Conservation (phyloP, 1,284 basidiomycete genomes). For the Cutaneotrichosporon mucoides region DNA sequence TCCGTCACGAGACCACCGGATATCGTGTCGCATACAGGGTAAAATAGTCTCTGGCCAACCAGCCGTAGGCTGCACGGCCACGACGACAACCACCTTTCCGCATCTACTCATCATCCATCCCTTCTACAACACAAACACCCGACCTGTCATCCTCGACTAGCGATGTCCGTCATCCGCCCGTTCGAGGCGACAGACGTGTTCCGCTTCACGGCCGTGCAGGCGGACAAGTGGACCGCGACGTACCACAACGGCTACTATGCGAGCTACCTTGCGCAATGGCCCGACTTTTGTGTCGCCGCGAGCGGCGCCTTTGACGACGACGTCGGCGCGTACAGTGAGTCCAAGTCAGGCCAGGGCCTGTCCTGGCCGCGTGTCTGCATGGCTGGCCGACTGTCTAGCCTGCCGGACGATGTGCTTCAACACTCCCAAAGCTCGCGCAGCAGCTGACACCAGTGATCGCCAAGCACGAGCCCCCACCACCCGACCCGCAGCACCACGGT, state of each 20-base stretch:
- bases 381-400: no score
- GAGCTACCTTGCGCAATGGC: constrained; percentile 44
- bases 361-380: no score
- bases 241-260: constrained; percentile 46
- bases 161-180: constrained; percentile 52
- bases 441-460: constrained; percentile 37
- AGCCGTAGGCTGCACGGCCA: no score
- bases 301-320: constrained; percentile 24
- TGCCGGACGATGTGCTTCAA: no score
- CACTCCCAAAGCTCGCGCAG: no score
- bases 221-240: constrained; percentile 55
- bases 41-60: no score
- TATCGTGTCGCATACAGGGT: no score
- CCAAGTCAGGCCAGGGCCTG: no score
- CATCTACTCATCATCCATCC: no score
- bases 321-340: constrained; percentile 40
- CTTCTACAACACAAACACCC: neutral
- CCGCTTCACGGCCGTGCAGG: constrained; percentile 52
- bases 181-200: constrained; percentile 52
- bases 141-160: neutral
- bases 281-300: constrained; percentile 37
- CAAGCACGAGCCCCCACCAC: constrained; percentile 48
- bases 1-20: no score
- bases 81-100: no score
- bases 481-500: constrained; percentile 46